A percentile compares a stretch with the other conserved stretches of the same genome.
Conservation (phyloP, 1,284 basidiomycete genomes). For the Pisolithus thermaeus region DNA sequence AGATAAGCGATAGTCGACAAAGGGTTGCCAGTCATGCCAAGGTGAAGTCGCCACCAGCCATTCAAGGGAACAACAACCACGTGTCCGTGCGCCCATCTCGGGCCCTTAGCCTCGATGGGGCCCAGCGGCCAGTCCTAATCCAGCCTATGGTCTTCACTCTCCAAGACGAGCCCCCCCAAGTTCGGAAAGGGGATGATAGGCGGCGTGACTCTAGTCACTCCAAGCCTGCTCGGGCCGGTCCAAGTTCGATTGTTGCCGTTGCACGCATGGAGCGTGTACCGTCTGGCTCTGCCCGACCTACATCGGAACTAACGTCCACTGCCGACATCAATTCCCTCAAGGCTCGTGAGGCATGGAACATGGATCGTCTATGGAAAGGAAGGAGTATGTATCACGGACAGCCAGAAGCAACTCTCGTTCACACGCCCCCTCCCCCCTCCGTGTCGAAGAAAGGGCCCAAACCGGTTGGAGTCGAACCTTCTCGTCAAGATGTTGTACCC, state of each 20-base stretch:
- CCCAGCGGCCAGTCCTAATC: constrained; percentile 19
- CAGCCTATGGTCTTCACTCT: constrained; percentile 27
- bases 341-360: constrained; percentile 74
- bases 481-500: constrained; percentile 21
- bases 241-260: constrained; percentile 30
- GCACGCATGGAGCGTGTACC: constrained; percentile 41
- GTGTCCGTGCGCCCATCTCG: constrained; percentile 23
- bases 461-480: constrained; percentile 25
- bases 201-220: constrained; percentile 25
- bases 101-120: constrained; percentile 28
- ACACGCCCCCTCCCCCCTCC: constrained; percentile 25
- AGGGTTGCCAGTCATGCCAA: constrained; percentile 18
- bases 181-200: constrained; percentile 28
- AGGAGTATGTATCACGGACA: constrained; percentile 54
- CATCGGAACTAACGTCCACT: constrained; percentile 61
- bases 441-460: constrained; percentile 17
- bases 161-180: constrained; percentile 25
- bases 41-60: constrained; percentile 18
- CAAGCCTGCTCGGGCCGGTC: constrained; percentile 31
- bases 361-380: constrained; percentile 74
- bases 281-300: constrained; percentile 56
- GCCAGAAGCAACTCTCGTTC: constrained; percentile 40
- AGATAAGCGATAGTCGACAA: constrained; percentile 15
- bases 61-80: constrained; percentile 16
- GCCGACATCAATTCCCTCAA: constrained; percentile 63